phyloP scores from a whole-genome alignment of 176 grass and related monocot species.

The Oryza glumipatula region DNA sequence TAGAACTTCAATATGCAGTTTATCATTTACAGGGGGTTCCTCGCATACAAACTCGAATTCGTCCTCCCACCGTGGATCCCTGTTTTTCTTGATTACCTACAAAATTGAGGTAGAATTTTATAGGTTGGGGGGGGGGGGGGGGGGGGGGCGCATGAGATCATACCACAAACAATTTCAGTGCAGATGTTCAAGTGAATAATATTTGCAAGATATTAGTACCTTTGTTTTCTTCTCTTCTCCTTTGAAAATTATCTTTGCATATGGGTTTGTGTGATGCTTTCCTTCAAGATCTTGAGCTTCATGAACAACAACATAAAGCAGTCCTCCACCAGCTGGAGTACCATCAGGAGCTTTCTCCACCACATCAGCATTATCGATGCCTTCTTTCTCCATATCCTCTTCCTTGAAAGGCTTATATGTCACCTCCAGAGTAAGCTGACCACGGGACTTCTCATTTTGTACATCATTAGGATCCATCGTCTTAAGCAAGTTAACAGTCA shows the following conservation, averaged over 20 bases:
- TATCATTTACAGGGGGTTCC: conserved; percentile 78
- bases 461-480: conserved; percentile 67
- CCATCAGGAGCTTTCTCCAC: conserved; percentile 66
- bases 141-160: neutral
- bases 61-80: conserved; percentile 86
- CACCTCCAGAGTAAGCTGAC: conserved; percentile 70
- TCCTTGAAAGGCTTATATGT: conserved; percentile 93
- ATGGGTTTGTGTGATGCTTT: conserved; percentile 92
- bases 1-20: conserved; percentile 79
- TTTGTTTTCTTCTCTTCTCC: conserved; percentile 92
- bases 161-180: conserved; percentile 15
- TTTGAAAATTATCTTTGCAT: conserved; percentile 75
- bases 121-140: neutral
- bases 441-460: conserved; percentile 80
- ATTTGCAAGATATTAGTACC: conserved; percentile 45
- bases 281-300: conserved; percentile 94
- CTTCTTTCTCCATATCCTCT: conserved; percentile 60
- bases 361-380: conserved; percentile 32
- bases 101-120: conserved; percentile 13
- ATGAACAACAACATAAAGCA: conserved; percentile 78
- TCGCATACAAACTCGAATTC: conserved; percentile 92
- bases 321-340: conserved; percentile 77
- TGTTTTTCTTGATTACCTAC: conserved; percentile 95
- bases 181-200: neutral
- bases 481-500: conserved; percentile 81